Evolutionary conservation across 768 basidiomycete species (phyloP), one percentile per base, ranked within the genome.

Genomic region (Pulveroboletus sp.): DNA sequence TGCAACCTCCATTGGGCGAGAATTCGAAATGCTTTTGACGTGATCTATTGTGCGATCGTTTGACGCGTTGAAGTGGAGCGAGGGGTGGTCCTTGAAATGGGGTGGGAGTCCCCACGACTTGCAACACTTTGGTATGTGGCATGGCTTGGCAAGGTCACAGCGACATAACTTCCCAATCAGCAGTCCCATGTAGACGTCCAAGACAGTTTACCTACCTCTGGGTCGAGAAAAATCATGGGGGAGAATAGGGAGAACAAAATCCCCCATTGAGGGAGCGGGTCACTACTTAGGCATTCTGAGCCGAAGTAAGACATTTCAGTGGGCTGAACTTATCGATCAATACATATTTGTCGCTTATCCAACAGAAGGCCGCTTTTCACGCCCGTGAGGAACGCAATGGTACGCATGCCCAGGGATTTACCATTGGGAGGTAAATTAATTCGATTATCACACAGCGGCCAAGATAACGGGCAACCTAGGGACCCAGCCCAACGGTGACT

Each of bases 351-450:
- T 53, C 55, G 36, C 44, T 37, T 39, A 36, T 55, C 55, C 51
- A 60, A 43, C 36, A 49, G 34, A 50, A 53, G 48, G 50, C 47
- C 50, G 53, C 30, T 26, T 48, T 57, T 58, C 58, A 49, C 42
- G 46, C 53, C 42, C 10, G 36, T 32, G 54, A 49, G 41, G 53
- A 38, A 50, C 35, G 37, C 39, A n/a, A 41, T 27, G 40, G 27
- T 32, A 29, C 22, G 39, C 45, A 49, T 41, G 45, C 48, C n/a
- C 39, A 24, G 37, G 34, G 42, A 45, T 45, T 51, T 65, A 34
- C 65, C 54, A 63, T 63, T 55, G 61, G 39, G n/a, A 50, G 65
- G 57, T 59, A 63, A 56, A 68, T 67, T 68, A 59, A 69, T 51
- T 37, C 32, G 34, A 36, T 55, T 51, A 37, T 51, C 23, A 16